Base-by-base conservation (phyloP, 371 early-diverging fungal genomes). In the Hamiltosporidium magnivora region DNA sequence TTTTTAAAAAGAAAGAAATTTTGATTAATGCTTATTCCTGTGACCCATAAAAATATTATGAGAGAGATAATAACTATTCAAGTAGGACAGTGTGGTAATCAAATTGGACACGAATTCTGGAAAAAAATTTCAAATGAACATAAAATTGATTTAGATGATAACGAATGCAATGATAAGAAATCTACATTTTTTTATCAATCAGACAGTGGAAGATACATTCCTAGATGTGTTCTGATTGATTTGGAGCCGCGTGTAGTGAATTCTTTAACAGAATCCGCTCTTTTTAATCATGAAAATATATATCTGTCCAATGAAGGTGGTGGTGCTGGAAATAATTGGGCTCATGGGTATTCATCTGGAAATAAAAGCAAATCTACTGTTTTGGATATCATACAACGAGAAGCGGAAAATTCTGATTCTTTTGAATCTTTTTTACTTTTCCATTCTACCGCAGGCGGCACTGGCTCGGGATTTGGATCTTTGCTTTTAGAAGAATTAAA, bases 121-220 rank as follows among this genome's bases (percentile, higher is more conserved):
- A 83, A 82, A 37, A 88, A 87, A 74, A 84, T 94, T 54, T 89
- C 88, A 73, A 84, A 85, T 42, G 92, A 93, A 73, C 94, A 93
- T 74, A 90, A 89, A 36, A 89, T 92, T 55, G 84, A 86, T 61
- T 80, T 81, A 41, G 88, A 89, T 69, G 92, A 91, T 11, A 87
- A 84, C 4, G 8, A 64, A 40, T 54, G 62, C 39, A 61, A 64
- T 4, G 79, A 82, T 80, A 82, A 96, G 72, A 96, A 96, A 82
- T 96, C 96, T 75, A 92, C 92, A 39, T 98, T 96, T 74, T 98
- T 96, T 77, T 96, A 96, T 80, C 94, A 95, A 80, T 90, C 93
- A 14, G 91, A 91, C 75, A 90, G 93, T 74, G 89, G 87, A 71
- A 90, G 89, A 71, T 92, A 89, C 75, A 89, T 93, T 69, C 94